Evolutionary conservation across 1,284 basidiomycete genomes (phyloP).

Genomic region (Austroboletus novae-zelandiae): DNA sequence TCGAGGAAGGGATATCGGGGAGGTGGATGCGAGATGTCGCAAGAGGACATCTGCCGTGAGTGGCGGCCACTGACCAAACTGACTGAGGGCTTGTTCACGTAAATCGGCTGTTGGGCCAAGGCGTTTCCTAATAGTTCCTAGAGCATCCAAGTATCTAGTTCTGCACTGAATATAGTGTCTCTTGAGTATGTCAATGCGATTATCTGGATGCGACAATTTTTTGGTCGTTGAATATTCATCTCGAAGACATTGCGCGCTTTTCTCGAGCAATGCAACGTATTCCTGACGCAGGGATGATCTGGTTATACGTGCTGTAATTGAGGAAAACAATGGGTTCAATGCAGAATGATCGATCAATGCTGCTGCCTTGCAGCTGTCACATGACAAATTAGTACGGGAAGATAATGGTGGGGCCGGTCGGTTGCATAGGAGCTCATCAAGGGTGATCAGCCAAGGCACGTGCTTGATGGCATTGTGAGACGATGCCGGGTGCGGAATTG

Average conservation of each 20-base stretch:
- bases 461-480: not conserved
- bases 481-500: not conserved
- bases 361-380: not conserved
- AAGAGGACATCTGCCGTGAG: conserved; percentile 28
- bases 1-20: not conserved
- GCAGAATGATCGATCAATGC: not conserved
- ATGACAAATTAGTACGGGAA: not conserved
- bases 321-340: not conserved
- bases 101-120: not conserved
- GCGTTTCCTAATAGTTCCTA: not conserved
- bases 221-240: not conserved
- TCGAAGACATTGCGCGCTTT: not conserved
- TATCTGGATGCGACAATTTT: not conserved
- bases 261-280: not conserved
- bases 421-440: not conserved
- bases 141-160: not conserved
- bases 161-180: not conserved
- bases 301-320: not conserved
- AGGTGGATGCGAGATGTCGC: conserved; percentile 16
- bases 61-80: conserved; percentile 23
- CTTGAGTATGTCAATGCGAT: not conserved
- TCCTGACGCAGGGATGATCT: not conserved
- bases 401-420: not conserved
- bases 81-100: not conserved
- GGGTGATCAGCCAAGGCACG: not conserved